Evolutionary conservation across 2,329 filamentous ascomycete species (phyloP), one percentile per base, ranked within the genome.

Genomic region (Sphaerulina vaccinii): DNA sequence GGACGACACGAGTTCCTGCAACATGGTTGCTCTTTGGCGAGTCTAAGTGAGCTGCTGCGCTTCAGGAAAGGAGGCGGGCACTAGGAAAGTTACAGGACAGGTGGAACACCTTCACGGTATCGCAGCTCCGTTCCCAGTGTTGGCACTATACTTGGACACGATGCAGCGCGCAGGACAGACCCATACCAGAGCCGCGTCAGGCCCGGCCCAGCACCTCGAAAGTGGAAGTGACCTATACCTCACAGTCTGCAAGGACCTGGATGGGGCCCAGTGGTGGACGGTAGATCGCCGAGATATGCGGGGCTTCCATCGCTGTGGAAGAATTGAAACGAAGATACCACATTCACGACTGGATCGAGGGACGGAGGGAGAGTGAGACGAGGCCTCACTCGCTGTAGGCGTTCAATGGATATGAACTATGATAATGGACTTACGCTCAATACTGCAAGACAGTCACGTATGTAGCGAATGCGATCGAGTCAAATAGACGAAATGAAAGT

Each of bases 1-100:
- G 77, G 97, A 56, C 83, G 85, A 55, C 91, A 97, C 68, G 93
- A 97, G 64, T 99, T 99, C 77, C 74, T 99, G 68, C 90, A 91
- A 77, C 88, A 88, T 65, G 92, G 93, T 16, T 97, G 92, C 76
- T 85, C 85, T 49, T 77, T 93, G 50, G 80, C 80, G 40, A 95
- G 88, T 70, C 77, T 99, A 61, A 85, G 90, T 15, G 91, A 96
- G 66, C 75, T 99, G 57, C 79, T 99, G 56, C 85, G 88, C 49
- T 99, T 93, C 76, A 70, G 75, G 55, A 90, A 90, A 77, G 86
- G 87, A 70, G 80, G 85, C 43, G 71, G 71, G 44, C 73, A 76
- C 57, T 76, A 57, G 45, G 48, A 43, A 43, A 29, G 13, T 10
- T n/a, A 24, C 13, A 35, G 23, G 27, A 15, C 24, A n/a, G 37